Evolutionary conservation across 139 green algal genomes (phyloP).

Genomic region (Cymbomonas tetramitiformis): DNA sequence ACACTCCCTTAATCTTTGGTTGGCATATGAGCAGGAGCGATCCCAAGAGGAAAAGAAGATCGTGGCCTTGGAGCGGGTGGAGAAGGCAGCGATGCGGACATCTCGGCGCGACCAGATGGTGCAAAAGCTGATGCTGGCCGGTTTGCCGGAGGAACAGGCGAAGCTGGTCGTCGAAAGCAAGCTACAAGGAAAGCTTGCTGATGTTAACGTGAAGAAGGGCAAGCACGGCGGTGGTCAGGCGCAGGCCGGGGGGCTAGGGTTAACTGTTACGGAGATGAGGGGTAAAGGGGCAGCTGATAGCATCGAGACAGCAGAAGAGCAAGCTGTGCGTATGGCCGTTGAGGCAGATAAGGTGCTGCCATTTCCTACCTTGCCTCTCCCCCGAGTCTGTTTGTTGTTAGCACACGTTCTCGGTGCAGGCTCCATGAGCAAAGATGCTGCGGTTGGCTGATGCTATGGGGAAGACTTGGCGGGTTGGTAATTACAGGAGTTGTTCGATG

Average conservation of each 20-base stretch:
- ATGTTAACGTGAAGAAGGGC: neutral
- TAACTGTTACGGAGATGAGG: neutral
- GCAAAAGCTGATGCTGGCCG: neutral
- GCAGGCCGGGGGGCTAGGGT: neutral
- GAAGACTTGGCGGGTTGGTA: no score
- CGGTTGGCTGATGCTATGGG: no score
- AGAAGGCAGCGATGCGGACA: neutral
- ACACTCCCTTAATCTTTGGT: no score
- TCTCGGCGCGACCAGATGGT: neutral
- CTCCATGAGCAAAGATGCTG: no score
- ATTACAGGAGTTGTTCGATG: neutral
- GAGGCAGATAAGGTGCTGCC: no score
- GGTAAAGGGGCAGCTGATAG: neutral
- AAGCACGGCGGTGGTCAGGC: neutral
- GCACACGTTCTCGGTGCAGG: no score
- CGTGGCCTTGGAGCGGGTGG: neutral
- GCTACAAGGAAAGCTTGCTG: neutral
- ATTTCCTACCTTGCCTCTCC: no score
- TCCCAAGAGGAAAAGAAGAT: conserved; percentile 2
- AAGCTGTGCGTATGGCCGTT: no score
- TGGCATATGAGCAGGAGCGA: no score
- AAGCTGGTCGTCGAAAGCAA: neutral
- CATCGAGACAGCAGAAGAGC: no score
- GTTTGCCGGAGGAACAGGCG: neutral
- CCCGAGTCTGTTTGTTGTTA: no score